Conservation (phyloP, 1,139 yeast genomes). For the Nakaseomyces nivariensis region DNA sequence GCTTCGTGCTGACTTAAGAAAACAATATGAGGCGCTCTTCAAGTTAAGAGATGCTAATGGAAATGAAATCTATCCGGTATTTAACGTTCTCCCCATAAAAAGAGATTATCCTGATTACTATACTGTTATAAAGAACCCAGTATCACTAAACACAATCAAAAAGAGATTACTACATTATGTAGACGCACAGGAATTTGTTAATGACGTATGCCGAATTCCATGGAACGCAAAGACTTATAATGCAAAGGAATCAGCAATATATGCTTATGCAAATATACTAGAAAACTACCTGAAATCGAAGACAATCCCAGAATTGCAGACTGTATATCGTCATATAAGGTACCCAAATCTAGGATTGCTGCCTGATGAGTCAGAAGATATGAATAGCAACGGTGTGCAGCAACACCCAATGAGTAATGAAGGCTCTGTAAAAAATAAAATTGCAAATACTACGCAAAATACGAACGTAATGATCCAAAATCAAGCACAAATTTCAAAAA, state of each 20-base stretch:
- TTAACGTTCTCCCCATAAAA: slow-evolving; percentile 44
- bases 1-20: slow-evolving; percentile 1
- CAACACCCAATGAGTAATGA: too few species aligned
- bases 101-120: slow-evolving; percentile 64
- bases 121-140: slow-evolving; percentile 54
- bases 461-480: background rate
- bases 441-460: background rate
- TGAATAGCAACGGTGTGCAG: background rate
- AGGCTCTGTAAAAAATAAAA: background rate
- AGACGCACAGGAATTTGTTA: slow-evolving; percentile 58
- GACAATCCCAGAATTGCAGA: slow-evolving; percentile 42
- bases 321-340: slow-evolving; percentile 36
- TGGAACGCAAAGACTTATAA: slow-evolving; percentile 88
- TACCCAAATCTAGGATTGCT: slow-evolving; percentile 72
- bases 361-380: slow-evolving; percentile 39
- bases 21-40: slow-evolving; percentile 30
- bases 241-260: slow-evolving; percentile 55
- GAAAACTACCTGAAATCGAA: slow-evolving; percentile 49
- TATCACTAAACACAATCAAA: slow-evolving; percentile 63
- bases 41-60: slow-evolving; percentile 39
- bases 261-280: slow-evolving; percentile 60
- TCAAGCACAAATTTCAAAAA: background rate
- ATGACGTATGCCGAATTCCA: slow-evolving; percentile 70
- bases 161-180: slow-evolving; percentile 39
- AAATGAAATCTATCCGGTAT: slow-evolving; percentile 36